Conservation (phyloP, 306 rosid genomes). For the Sicyos baderoa region DNA sequence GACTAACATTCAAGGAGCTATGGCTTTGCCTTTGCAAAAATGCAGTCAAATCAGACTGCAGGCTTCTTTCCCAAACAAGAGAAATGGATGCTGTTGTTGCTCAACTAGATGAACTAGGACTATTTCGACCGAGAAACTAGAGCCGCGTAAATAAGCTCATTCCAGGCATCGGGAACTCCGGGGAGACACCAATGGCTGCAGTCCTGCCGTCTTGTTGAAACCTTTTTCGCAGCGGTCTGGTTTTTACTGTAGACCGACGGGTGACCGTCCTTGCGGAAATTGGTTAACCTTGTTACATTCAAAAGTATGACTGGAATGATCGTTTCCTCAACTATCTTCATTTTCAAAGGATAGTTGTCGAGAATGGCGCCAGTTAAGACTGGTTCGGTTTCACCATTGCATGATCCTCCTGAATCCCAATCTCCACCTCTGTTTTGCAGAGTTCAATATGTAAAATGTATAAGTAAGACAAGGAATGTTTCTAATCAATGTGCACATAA, state of each 20-base stretch:
- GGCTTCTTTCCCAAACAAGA: neutral
- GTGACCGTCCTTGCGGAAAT: slow-evolving; percentile 91
- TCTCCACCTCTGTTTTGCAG: slow-evolving; percentile 73
- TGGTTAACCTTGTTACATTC: slow-evolving; percentile 82
- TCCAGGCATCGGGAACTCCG: slow-evolving; percentile 94
- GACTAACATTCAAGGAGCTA: neutral
- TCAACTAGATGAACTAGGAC: slow-evolving; percentile 19
- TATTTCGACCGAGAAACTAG: slow-evolving; percentile 38
- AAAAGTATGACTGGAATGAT: slow-evolving; percentile 61
- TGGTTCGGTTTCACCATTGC: slow-evolving; percentile 81
- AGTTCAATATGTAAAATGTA: slow-evolving; percentile 12
- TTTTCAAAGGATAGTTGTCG: slow-evolving; percentile 70
- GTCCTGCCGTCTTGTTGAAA: slow-evolving; percentile 56
- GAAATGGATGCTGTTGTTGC: neutral
- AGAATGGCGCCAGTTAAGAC: slow-evolving; percentile 59
- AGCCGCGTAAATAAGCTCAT: slow-evolving; percentile 73
- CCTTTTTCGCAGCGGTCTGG: slow-evolving; percentile 30
- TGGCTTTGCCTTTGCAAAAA: slow-evolving; percentile 3
- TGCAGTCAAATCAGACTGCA: neutral
- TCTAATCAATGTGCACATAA: no score
- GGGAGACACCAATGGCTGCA: slow-evolving; percentile 99
- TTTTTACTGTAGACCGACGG: slow-evolving; percentile 64
- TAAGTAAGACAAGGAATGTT: neutral
- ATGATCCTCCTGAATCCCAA: slow-evolving; percentile 97
- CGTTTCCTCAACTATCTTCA: slow-evolving; percentile 81